Evolutionary conservation across 148 eudicot genomes (phyloP), one percentile per base, ranked within the genome.

Genomic region (Limonium bicolor): DNA sequence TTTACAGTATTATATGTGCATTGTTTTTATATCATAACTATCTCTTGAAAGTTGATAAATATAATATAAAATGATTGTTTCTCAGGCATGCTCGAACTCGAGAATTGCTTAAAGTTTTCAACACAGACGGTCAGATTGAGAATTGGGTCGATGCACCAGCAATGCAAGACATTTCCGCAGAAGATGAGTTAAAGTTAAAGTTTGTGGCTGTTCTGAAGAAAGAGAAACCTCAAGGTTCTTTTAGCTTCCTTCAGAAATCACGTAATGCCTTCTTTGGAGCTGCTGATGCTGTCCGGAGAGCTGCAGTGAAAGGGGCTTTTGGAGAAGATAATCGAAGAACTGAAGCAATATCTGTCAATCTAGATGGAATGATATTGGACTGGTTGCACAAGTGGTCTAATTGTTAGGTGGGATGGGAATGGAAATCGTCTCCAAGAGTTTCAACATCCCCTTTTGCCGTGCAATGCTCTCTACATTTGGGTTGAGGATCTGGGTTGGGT

Each of bases 251-350:
- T 47, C 97, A 90, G 57, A 82, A 84, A 3, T 90, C 97, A 52
- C 85, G 97, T 32, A 84, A 90, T 75, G 97, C 93, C 53, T 62
- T 90, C 52, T 36, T 90, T 56, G 95, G 95, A 50, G 97, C 97
- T 57, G 97, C 97, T 52, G 97, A 90, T 75, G 97, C 95, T 36
- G 97, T 90, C 42, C 92, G 94, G 41, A 76, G 95, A 47, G 97
- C 64, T 62, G 95, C 97, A 40, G 84, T 59, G 21, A 84, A 78
- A 64, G 95, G 97, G 58, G 75, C 78, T 28, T 61, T 58, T 56
- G 93, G 87, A 41, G 97, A 84, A 50, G 97, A 88, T 60, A 62
- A 50, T 36, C 72, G 77, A 9, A 66, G 84, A 60, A 90, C 74
- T 36, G 95, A 83, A 75, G 81, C 85, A 37, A 53, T 84, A 49